Evolutionary conservation across 441 rosid species (phyloP).

Genomic region (Cnidoscolus chayamansa): DNA sequence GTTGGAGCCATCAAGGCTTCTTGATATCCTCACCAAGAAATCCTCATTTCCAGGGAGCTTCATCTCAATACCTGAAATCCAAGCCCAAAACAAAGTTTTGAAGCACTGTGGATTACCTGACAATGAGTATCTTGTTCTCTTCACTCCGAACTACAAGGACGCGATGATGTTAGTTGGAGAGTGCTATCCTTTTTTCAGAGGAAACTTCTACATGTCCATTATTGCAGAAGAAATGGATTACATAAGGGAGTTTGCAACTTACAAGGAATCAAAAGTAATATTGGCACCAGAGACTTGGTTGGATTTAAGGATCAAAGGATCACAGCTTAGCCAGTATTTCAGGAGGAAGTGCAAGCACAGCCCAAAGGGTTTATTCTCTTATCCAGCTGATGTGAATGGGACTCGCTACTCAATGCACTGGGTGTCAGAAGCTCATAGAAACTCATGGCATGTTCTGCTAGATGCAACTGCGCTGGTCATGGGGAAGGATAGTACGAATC

Average conservation of each 20-base stretch:
- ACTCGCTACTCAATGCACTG: constrained; percentile 67
- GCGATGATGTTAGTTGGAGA: constrained; percentile 74
- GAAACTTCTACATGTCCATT: constrained; percentile 58
- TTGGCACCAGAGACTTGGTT: constrained; percentile 59
- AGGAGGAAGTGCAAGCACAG: constrained; percentile 62
- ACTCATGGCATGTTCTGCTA: constrained; percentile 66
- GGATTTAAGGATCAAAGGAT: constrained; percentile 72
- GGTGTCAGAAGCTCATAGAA: constrained; percentile 73
- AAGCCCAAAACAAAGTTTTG: constrained; percentile 55
- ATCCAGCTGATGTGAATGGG: constrained; percentile 58
- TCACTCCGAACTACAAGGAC: constrained; percentile 62
- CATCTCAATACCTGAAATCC: constrained; percentile 73
- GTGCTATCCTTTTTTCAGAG: constrained; percentile 70
- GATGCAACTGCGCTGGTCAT: constrained; percentile 54
- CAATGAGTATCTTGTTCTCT: constrained; percentile 58
- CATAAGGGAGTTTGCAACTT: constrained; percentile 48
- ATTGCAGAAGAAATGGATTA: constrained; percentile 43
- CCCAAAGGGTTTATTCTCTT: constrained; percentile 62
- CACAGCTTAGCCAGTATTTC: constrained; percentile 70
- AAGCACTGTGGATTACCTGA: constrained; percentile 60
- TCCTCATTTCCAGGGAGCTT: constrained; percentile 66
- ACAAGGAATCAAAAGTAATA: constrained; percentile 61
- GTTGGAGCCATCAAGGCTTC: constrained; percentile 58
- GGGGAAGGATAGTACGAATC: constrained; percentile 49
- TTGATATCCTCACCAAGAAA: constrained; percentile 60